A percentile compares a stretch with the other conserved stretches of the same genome.
Conservation (phyloP, 2,329 filamentous ascomycete genomes). For the Colletotrichum lupini region DNA sequence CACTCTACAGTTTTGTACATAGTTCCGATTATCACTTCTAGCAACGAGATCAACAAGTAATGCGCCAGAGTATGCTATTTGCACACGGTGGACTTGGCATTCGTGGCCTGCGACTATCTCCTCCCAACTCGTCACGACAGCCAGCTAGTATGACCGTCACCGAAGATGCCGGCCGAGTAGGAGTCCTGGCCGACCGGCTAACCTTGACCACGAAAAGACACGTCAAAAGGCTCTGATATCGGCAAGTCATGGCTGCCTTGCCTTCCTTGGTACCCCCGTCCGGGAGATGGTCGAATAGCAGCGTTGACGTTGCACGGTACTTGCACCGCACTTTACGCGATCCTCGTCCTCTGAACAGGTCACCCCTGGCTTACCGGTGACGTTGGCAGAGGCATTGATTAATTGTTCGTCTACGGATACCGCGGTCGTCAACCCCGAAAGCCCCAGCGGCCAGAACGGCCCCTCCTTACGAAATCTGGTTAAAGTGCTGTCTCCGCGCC, state of each 20-base stretch:
- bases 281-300: not conserved
- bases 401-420: not conserved
- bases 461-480: constrained; percentile 18
- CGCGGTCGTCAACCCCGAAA: not conserved
- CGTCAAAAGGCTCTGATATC: constrained; percentile 10
- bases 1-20: not conserved
- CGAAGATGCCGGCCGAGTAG: constrained; percentile 8
- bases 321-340: constrained; percentile 9
- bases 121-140: not conserved
- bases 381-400: constrained; percentile 6
- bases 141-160: not conserved
- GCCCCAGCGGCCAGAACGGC: constrained; percentile 7
- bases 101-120: not conserved
- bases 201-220: constrained; percentile 20
- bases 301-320: constrained; percentile 16
- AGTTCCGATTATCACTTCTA: not conserved
- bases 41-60: not conserved
- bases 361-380: constrained; percentile 5
- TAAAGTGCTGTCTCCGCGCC: constrained; percentile 17
- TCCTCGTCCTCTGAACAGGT: constrained; percentile 1
- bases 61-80: not conserved
- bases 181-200: constrained; percentile 5
- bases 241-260: constrained; percentile 27
- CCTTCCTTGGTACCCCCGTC: not conserved
- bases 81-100: not conserved